Evolutionary conservation across 257 asterid genomes (phyloP).

Genomic region (Solanum pennellii): DNA sequence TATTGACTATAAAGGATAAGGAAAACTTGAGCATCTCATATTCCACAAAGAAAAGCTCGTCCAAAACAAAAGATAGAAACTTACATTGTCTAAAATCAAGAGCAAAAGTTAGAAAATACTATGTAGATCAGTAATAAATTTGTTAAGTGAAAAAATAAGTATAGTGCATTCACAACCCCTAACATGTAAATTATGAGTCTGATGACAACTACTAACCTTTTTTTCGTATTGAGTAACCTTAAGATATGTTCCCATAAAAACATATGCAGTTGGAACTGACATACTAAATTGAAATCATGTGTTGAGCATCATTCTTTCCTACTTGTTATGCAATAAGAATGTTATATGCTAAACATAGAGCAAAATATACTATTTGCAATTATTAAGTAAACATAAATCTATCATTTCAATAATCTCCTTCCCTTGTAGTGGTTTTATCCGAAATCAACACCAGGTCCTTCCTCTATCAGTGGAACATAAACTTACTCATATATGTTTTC

Average conservation of each 20-base stretch:
- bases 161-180: neutral
- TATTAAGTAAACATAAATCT: neutral
- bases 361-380: neutral
- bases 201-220: slow-evolving; percentile 28
- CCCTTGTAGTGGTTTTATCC: slow-evolving; percentile 68
- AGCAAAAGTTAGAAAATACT: neutral
- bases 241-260: slow-evolving; percentile 65
- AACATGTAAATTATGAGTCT: neutral
- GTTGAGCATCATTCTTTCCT: slow-evolving; percentile 16
- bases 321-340: neutral
- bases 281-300: slow-evolving; percentile 57
- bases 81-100: neutral
- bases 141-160: neutral
- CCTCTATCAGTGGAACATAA: slow-evolving; percentile 67
- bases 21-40: neutral
- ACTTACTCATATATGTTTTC: slow-evolving; percentile 73
- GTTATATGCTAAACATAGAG: neutral
- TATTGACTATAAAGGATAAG: neutral
- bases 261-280: slow-evolving; percentile 86
- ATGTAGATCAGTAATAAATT: neutral
- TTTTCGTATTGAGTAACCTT: slow-evolving; percentile 78
- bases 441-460: slow-evolving; percentile 69
- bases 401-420: slow-evolving; percentile 82
- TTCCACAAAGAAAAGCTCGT: neutral
- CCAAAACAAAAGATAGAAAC: neutral